Percentiles rank a stretch among this genome's conserved stretches.
Evolutionary conservation across 2,329 filamentous ascomycete species (phyloP).

Genomic region (Chaetothyriales sp.): DNA sequence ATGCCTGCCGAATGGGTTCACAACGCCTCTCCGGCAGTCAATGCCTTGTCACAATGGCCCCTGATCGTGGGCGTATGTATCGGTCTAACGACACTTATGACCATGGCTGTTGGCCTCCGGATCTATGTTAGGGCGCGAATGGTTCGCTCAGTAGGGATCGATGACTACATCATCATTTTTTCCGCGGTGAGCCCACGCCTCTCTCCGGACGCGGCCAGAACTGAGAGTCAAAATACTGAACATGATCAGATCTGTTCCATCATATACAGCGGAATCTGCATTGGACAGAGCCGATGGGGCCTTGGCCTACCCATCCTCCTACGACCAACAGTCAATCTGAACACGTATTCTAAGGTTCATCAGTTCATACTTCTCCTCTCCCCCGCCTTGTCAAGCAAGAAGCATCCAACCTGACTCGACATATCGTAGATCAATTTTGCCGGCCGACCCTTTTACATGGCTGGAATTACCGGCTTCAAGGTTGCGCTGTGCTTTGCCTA

Average conservation of each 20-base stretch:
- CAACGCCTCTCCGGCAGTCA: not conserved
- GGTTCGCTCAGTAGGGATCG: slow-evolving; percentile 35
- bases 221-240: not conserved
- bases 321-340: slow-evolving; percentile 33
- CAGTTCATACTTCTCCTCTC: not conserved
- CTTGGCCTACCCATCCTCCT: slow-evolving; percentile 35
- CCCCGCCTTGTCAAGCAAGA: not conserved
- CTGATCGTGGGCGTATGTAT: not conserved
- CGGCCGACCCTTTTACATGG: slow-evolving; percentile 41
- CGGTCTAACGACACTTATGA: not conserved
- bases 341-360: slow-evolving; percentile 24
- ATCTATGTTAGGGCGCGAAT: slow-evolving; percentile 35
- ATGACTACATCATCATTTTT: slow-evolving; percentile 35
- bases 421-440: slow-evolving; percentile 35
- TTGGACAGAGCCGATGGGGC: slow-evolving; percentile 40
- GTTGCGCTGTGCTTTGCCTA: slow-evolving; percentile 42
- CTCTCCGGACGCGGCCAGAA: not conserved
- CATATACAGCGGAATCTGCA: not conserved
- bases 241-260: slow-evolving; percentile 1
- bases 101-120: slow-evolving; percentile 29
- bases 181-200: slow-evolving; percentile 26
- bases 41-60: not conserved
- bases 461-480: slow-evolving; percentile 45
- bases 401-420: not conserved
- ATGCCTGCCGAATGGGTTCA: not conserved